Evolutionary conservation across 352 stramenopile species (phyloP), one percentile per base, ranked within the genome.

Genomic region (Phytopythium montanum): DNA sequence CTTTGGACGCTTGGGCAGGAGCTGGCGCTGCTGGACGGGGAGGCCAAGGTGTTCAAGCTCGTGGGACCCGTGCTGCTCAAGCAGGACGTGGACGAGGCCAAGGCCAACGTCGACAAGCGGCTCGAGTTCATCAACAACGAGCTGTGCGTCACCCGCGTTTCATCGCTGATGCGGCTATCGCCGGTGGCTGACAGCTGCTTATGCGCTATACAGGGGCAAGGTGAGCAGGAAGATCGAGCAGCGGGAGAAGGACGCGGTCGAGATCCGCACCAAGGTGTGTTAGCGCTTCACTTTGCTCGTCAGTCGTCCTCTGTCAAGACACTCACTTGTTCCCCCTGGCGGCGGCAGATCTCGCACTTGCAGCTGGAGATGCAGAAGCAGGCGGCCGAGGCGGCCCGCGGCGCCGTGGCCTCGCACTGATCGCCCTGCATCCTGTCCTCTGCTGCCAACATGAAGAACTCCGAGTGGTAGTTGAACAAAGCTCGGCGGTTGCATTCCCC

Each of bases 61-160:
- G 88, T 99, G 29, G 95, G 96, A 2, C 96, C 94, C 13, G 89
- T 98, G 59, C 72, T 99, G 59, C 89, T 99, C 48, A 97, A 97
- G 68, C 96, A 99, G 70, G 94, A 98, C 44, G 78, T 96, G 38
- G 78, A 86, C 36, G 94, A 98, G 65, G 94, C 94, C 48, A 97
- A 97, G 66, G 86, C 89, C 16, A 99, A 97, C 61, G 93, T 99
- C 10, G 84, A 88, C 41, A 98, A 99, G 75, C 83, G 94, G 38
- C 80, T 98, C 59, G 94, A 99, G 76, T 99, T 98, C 65, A 98
- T 99, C 70, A 91, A 88, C 53, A 89, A 94, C 45, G 94, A 99
- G 67, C 74, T 98, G 86, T 92, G 25, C 53, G 28, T 61, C 19
- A n/a, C 39, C 33, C 33, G 33, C 33, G n/a, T n/a, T n/a, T n/a